These are phyloP conservation scores for Chaetomium sp. DNA, from an alignment of 2,329 filamentous ascomycete genomes.

Conservation along the genomic window DNA sequence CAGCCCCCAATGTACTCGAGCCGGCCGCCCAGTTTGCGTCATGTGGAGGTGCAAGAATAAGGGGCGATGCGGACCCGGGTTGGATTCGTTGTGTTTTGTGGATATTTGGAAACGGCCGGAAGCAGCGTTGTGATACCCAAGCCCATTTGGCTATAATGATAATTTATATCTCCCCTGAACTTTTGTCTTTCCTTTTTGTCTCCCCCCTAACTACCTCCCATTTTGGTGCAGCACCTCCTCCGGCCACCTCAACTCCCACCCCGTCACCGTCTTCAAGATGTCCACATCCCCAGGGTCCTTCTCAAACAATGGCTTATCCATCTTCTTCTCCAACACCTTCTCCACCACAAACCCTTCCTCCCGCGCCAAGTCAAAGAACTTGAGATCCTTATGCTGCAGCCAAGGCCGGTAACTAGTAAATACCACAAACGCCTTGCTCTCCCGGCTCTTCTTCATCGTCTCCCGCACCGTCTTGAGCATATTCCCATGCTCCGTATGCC, in stretches of 20 bases:
- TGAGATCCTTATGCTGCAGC: conserved; percentile 76
- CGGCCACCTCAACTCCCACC: conserved; percentile 66
- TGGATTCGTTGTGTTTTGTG: background rate
- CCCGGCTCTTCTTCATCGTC: conserved; percentile 52
- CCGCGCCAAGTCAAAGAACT: conserved; percentile 74
- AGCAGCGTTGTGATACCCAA: conserved; percentile 1
- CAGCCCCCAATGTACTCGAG: conserved; percentile 20
- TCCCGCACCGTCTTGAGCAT: conserved; percentile 64
- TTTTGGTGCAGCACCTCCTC: conserved; percentile 27
- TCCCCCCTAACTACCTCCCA: background rate
- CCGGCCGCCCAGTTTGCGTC: conserved; percentile 21
- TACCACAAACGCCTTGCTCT: conserved; percentile 71
- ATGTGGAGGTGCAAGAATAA: background rate
- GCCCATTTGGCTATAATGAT: conserved; percentile 6
- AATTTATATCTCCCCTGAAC: background rate
- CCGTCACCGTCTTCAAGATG: conserved; percentile 74
- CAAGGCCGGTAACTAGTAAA: conserved; percentile 93
- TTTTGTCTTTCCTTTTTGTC: background rate
- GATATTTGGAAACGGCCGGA: background rate
- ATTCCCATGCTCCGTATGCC: conserved; percentile 78
- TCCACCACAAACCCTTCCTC: conserved; percentile 67
- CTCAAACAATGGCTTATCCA: conserved; percentile 85
- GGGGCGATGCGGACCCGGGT: background rate
- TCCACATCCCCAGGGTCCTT: conserved; percentile 79
- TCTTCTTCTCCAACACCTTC: conserved; percentile 71